Evolutionary conservation across 495 filamentous ascomycete species (phyloP), one percentile per base, ranked within the genome.

Genomic region (Hypoxylon subgilvum): DNA sequence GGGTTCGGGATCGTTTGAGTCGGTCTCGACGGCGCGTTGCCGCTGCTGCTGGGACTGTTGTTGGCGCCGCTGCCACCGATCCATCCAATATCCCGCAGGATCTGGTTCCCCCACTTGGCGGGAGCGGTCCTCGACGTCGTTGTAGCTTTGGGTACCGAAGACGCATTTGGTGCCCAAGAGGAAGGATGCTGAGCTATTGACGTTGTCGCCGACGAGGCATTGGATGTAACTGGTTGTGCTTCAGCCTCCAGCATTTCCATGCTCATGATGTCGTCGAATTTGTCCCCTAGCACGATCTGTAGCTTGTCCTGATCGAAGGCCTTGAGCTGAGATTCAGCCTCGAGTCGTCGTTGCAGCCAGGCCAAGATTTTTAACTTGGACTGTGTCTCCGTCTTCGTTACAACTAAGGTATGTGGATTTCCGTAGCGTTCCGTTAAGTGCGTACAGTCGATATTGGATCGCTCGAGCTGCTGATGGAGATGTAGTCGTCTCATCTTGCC

Each of bases 221-320:
- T 32, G 5, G 36, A 36, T 23, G 48, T 7, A 43, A 18, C 12
- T 9, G 52, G 34, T 19, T 14, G 35, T 13, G 28, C 23, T 30
- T 18, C 0, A n/a, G 5, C 19, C 10, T 49, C 8, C 14, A 50
- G n/a, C 6, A 28, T 1, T 7, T 39, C 44, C 49, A 42, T 52
- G 54, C 22, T 38, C 10, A 30, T 30, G 16, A 58, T 44, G 4
- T 51, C 38, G 39, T 51, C 45, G 46, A 36, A 32, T 3, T 44
- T 38, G 6, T 58, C 54, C 2, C 1, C 21, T 1, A 57, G 28
- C 10, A 57, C 21, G 16, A 5, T 3, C 2, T 13, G 35, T n/a
- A 57, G 44, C 53, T 25, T 42, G 1, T 48, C 36, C 18, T 19
- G 44, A 14, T 49, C 17, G 9, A 57, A 57, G 0, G 28, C 36